These are phyloP conservation scores for Globisporangium middletonii DNA, from an alignment of 352 stramenopile species.

Conservation along the genomic window DNA sequence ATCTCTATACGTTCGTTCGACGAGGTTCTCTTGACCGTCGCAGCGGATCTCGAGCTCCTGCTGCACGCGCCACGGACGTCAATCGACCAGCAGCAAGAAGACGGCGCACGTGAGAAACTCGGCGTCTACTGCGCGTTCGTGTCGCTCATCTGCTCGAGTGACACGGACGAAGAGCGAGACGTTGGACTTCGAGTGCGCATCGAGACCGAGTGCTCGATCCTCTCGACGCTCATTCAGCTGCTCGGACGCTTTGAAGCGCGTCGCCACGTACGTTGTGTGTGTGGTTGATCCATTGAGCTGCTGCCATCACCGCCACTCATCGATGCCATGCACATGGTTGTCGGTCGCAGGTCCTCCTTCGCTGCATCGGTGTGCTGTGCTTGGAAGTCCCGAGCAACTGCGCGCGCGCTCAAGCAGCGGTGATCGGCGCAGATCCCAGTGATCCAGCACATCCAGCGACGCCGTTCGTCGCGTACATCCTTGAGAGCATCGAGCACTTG, in stretches of 20 bases:
- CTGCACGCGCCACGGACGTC: neutral
- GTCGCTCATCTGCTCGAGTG: constrained; percentile 3
- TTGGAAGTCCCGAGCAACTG: constrained; percentile 10
- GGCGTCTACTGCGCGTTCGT: constrained; percentile 13
- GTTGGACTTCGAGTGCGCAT: constrained; percentile 2
- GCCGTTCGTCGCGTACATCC: constrained; percentile 7
- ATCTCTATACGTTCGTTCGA: constrained; percentile 6
- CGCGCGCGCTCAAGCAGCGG: constrained; percentile 1
- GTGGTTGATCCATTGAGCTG: neutral
- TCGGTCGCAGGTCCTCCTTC: constrained; percentile 7
- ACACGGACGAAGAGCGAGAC: constrained; percentile 11
- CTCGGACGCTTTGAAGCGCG: neutral
- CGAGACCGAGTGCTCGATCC: constrained; percentile 5
- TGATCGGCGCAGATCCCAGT: neutral
- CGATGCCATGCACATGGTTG: neutral
- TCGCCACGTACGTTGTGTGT: constrained; percentile 3
- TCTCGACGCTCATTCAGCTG: constrained; percentile 6
- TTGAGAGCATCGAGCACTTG: constrained; percentile 4
- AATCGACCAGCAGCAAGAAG: neutral
- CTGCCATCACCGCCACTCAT: too few relatives aligned
- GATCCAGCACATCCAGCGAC: neutral
- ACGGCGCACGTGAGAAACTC: neutral
- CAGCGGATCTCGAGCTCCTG: neutral
- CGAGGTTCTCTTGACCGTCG: neutral
- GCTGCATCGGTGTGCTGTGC: constrained; percentile 9